Evolutionary conservation across 495 filamentous ascomycete species (phyloP).

Genomic region (Podospora tetraspora): DNA sequence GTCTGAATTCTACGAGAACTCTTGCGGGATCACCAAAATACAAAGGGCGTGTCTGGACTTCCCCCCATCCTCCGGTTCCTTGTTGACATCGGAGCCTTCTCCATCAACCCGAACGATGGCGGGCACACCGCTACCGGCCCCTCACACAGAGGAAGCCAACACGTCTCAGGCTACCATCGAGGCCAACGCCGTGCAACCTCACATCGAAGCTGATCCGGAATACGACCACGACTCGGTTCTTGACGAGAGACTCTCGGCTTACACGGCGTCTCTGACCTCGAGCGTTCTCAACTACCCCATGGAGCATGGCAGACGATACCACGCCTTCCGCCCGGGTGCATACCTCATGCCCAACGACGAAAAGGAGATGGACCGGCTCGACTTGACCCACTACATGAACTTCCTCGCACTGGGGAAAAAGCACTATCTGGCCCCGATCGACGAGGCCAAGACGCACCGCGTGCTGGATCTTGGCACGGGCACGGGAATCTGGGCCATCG

Average conservation of each 20-base stretch:
- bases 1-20: too few relatives aligned
- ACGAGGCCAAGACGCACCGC: neutral
- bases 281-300: slow-evolving; percentile 16
- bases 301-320: slow-evolving; percentile 12
- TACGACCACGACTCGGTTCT: too few relatives aligned
- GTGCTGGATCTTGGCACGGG: slow-evolving; percentile 17
- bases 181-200: too few relatives aligned
- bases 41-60: too few relatives aligned
- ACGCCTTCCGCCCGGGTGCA: slow-evolving; percentile 8
- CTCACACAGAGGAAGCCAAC: too few relatives aligned
- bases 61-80: too few relatives aligned
- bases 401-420: neutral
- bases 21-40: too few relatives aligned
- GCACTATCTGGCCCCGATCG: slow-evolving; percentile 12
- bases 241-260: neutral
- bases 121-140: too few relatives aligned
- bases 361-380: slow-evolving; percentile 13
- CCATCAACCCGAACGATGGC: too few relatives aligned
- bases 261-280: slow-evolving; percentile 13
- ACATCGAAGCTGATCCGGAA: too few relatives aligned
- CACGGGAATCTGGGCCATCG: slow-evolving; percentile 11
- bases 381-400: slow-evolving; percentile 13
- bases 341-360: slow-evolving; percentile 17
- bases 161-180: too few relatives aligned
- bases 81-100: too few relatives aligned